Conservation (phyloP, 2,329 filamentous ascomycete genomes). For the Pseudocercospora macadamiae region DNA sequence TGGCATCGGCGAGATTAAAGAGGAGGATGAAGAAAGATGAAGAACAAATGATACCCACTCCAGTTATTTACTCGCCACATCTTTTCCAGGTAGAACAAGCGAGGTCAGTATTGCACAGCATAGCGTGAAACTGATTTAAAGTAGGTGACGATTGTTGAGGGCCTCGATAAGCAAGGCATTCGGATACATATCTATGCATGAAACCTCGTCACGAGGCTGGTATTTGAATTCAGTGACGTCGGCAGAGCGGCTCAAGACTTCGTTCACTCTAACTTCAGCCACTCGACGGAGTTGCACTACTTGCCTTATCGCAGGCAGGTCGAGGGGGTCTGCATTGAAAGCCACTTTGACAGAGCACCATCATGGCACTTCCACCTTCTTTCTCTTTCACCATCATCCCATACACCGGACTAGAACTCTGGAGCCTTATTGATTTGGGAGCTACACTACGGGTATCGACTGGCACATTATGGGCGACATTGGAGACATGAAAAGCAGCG, state of each 20-base stretch:
- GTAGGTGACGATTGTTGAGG: no score
- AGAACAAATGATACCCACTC: background rate
- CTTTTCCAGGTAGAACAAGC: no score
- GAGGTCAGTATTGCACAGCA: no score
- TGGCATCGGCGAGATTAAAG: conserved; percentile 21
- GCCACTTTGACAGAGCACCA: background rate
- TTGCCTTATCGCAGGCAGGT: background rate
- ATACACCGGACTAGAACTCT: background rate
- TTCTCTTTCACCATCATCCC: background rate
- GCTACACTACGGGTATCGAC: no score
- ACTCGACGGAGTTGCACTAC: background rate
- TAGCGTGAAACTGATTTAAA: no score
- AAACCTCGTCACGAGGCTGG: background rate
- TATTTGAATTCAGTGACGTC: background rate
- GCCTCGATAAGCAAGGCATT: background rate
- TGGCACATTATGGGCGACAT: conserved; percentile 15
- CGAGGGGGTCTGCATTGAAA: background rate
- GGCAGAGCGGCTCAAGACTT: background rate
- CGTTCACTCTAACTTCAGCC: background rate
- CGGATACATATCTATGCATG: background rate
- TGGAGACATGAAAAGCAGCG: background rate
- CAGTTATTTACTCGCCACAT: background rate
- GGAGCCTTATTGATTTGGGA: no score
- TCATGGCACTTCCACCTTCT: background rate
- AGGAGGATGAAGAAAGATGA: conserved; percentile 23